Conservation (phyloP, 2,329 filamentous ascomycete species). For the Fusarium multiceps region DNA sequence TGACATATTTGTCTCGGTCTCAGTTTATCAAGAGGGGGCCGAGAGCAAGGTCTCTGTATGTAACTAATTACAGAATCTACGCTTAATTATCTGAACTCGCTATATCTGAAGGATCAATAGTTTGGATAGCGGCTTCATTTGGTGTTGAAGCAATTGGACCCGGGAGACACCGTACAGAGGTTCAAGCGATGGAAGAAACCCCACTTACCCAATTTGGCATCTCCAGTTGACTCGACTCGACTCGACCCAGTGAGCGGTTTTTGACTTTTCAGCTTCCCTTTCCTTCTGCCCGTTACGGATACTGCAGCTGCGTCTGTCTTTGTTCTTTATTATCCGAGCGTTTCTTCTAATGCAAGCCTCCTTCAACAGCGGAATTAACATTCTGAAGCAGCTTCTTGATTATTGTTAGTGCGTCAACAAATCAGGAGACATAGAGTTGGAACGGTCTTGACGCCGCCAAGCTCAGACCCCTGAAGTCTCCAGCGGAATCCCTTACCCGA, state of each 20-base stretch:
- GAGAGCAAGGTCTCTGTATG: neutral
- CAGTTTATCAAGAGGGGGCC: neutral
- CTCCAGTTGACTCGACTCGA: neutral
- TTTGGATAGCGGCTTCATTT: neutral
- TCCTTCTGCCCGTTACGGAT: neutral
- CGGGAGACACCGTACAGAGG: too few species aligned
- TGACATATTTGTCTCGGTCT: conserved; percentile 3
- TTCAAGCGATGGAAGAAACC: neutral
- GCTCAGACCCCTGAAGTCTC: neutral
- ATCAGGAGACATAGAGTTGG: neutral
- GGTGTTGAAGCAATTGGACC: neutral
- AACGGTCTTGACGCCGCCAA: neutral
- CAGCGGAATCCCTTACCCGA: neutral
- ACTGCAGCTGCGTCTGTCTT: neutral
- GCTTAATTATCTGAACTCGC: neutral
- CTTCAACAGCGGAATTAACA: neutral
- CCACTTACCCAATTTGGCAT: conserved; percentile 17
- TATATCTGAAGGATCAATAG: conserved; percentile 1
- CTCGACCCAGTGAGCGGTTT: neutral
- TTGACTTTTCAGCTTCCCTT: neutral
- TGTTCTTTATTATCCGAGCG: conserved; percentile 6
- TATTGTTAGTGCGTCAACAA: neutral
- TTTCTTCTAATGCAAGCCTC: conserved; percentile 17
- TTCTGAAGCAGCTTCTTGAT: neutral
- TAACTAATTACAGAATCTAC: neutral